Evolutionary conservation across 208 protist species (phyloP).

Genomic region (Leishmania guyanensis): DNA sequence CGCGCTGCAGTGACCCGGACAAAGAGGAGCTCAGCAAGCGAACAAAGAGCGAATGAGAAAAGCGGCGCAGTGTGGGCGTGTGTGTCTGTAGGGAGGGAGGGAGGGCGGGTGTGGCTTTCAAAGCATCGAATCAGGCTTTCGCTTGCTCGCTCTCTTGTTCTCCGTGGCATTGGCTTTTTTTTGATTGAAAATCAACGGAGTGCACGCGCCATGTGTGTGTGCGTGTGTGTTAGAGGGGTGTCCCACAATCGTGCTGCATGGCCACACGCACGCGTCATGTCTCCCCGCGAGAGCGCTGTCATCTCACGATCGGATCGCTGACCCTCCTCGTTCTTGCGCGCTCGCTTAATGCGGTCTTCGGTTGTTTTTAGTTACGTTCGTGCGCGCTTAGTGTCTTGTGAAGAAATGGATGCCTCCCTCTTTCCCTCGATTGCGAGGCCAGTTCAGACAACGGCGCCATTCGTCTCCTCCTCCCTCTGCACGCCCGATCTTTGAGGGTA

Average conservation of each 20-base stretch:
- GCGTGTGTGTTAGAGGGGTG: background rate
- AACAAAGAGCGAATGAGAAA: background rate
- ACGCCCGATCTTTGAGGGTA: background rate
- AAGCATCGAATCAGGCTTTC: background rate
- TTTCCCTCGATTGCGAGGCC: background rate
- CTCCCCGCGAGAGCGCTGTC: background rate
- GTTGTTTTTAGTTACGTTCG: background rate
- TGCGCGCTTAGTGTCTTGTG: background rate
- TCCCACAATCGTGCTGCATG: background rate
- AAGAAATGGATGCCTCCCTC: background rate
- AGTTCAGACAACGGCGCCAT: too few relatives aligned
- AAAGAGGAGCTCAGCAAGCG: background rate
- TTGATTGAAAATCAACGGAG: background rate
- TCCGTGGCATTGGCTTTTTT: background rate
- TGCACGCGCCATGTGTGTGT: too few relatives aligned
- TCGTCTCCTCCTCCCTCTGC: conserved; percentile 2
- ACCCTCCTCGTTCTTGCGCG: background rate
- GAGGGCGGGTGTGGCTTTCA: background rate
- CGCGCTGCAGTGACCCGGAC: too few relatives aligned
- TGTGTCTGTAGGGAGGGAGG: background rate
- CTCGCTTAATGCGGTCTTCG: background rate
- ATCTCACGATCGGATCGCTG: background rate
- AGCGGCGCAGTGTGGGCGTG: background rate
- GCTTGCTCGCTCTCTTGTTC: background rate
- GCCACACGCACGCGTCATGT: background rate